Conservation (phyloP, 2,329 filamentous ascomycete species). For the Neopestalotiopsis sp. region DNA sequence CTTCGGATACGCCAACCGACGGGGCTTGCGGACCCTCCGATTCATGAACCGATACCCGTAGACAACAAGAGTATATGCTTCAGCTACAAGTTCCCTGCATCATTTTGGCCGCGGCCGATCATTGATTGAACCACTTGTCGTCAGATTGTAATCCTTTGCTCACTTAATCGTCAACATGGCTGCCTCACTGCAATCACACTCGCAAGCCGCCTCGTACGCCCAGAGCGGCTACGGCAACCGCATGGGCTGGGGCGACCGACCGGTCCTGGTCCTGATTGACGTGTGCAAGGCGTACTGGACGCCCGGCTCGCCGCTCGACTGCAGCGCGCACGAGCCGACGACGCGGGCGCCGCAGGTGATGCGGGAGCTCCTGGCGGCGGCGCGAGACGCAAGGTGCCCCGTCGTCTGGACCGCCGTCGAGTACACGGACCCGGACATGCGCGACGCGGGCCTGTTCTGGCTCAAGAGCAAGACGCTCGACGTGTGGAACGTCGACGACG, state of each 20-base stretch:
- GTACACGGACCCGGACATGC: constrained; percentile 48
- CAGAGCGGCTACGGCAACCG: constrained; percentile 43
- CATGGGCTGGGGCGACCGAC: constrained; percentile 48
- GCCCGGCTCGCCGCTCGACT: constrained; percentile 45
- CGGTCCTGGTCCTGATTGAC: constrained; percentile 50
- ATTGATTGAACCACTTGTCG: neutral
- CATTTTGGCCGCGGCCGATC: neutral
- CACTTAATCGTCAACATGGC: constrained; percentile 12
- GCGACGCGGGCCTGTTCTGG: constrained; percentile 49
- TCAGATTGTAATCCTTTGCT: neutral
- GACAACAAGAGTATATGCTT: neutral
- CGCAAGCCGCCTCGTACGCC: constrained; percentile 29
- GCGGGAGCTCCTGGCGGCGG: constrained; percentile 43
- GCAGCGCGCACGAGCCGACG: constrained; percentile 40
- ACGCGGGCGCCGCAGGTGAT: constrained; percentile 42
- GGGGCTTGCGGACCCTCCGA: constrained; percentile 7
- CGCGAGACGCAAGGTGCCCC: constrained; percentile 41
- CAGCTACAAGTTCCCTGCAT: neutral
- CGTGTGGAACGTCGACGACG: constrained; percentile 46
- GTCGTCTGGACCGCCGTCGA: constrained; percentile 50
- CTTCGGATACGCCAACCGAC: neutral
- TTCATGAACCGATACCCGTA: neutral
- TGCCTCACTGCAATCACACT: constrained; percentile 3
- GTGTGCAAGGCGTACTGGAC: constrained; percentile 53
- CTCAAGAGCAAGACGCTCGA: constrained; percentile 46